Evolutionary conservation across 1,284 basidiomycete genomes (phyloP).

Genomic region (Ceratobasidium sp.): DNA sequence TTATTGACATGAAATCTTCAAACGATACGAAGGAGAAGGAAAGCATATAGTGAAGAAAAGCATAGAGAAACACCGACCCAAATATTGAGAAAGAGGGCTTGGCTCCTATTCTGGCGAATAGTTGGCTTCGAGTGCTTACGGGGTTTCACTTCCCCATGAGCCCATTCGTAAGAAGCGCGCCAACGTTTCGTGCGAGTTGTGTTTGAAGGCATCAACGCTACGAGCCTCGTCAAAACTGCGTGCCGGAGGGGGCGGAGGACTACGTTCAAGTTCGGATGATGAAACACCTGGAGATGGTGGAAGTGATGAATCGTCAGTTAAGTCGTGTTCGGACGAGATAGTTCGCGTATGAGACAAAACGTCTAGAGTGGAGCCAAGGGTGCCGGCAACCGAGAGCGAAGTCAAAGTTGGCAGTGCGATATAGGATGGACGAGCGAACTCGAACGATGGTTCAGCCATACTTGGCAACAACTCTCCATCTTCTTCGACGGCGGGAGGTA

Average conservation of each 20-base stretch:
- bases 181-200: constrained; percentile 84
- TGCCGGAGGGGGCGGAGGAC: constrained; percentile 11
- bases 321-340: constrained; percentile 46
- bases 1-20: too few species aligned
- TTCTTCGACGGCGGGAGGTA: constrained; percentile 34
- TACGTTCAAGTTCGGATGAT: constrained; percentile 37
- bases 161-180: constrained; percentile 81
- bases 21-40: too few species aligned
- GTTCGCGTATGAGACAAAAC: constrained; percentile 46
- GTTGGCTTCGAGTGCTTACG: neutral
- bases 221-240: constrained; percentile 78
- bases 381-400: constrained; percentile 37
- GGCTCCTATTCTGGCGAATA: neutral
- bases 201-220: constrained; percentile 83
- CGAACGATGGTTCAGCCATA: constrained; percentile 41
- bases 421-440: constrained; percentile 13
- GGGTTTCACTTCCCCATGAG: constrained; percentile 66
- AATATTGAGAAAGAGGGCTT: too few species aligned
- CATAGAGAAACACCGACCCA: too few species aligned
- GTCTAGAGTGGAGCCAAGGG: constrained; percentile 30
- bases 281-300: constrained; percentile 37
- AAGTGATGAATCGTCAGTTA: constrained; percentile 45
- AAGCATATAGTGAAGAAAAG: neutral
- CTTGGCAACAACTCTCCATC: constrained; percentile 32
- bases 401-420: constrained; percentile 26